Conservation (phyloP, 163 green algal species). For the Trebouxiophyceae sp. region DNA sequence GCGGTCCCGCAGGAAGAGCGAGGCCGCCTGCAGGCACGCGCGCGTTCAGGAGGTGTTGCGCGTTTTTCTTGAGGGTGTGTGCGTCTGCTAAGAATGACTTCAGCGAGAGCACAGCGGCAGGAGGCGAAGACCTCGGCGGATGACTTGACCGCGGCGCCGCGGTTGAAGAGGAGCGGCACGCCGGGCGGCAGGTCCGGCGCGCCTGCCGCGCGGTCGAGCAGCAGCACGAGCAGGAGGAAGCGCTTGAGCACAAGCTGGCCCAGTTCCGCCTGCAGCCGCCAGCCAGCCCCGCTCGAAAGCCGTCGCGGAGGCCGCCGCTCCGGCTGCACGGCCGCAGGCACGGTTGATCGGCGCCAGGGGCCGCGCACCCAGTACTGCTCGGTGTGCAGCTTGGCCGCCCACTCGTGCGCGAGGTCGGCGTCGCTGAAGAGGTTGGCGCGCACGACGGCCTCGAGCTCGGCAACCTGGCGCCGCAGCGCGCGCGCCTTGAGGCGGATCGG, state of each 20-base stretch:
- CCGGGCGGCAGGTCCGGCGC: constrained; percentile 3
- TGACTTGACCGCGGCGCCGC: constrained; percentile 38
- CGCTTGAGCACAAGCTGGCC: constrained; percentile 58
- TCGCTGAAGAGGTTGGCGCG: constrained; percentile 44
- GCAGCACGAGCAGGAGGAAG: constrained; percentile 64
- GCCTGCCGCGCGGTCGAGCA: constrained; percentile 56
- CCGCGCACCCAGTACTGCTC: constrained; percentile 43
- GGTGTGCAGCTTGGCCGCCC: constrained; percentile 22
- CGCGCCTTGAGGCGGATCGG: neutral
- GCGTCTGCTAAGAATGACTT: too few relatives aligned
- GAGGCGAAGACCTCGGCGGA: constrained; percentile 33
- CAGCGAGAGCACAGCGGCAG: too few relatives aligned
- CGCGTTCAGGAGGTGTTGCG: too few relatives aligned
- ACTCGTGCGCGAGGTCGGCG: constrained; percentile 34
- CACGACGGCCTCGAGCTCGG: constrained; percentile 33
- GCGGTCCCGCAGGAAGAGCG: constrained; percentile 35
- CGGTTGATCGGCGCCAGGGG: neutral
- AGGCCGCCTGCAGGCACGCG: constrained; percentile 42
- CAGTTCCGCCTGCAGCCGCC: constrained; percentile 27
- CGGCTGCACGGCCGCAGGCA: too few relatives aligned
- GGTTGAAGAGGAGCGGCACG: constrained; percentile 57
- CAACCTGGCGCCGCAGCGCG: constrained; percentile 1
- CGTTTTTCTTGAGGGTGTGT: too few relatives aligned
- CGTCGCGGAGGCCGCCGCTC: too few relatives aligned
- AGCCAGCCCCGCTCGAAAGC: too few relatives aligned